A percentile compares a stretch with the other conserved stretches of the same genome.
phyloP scores from a whole-genome alignment of 2,329 filamentous ascomycete genomes.

The Fusarium bulbicola region DNA sequence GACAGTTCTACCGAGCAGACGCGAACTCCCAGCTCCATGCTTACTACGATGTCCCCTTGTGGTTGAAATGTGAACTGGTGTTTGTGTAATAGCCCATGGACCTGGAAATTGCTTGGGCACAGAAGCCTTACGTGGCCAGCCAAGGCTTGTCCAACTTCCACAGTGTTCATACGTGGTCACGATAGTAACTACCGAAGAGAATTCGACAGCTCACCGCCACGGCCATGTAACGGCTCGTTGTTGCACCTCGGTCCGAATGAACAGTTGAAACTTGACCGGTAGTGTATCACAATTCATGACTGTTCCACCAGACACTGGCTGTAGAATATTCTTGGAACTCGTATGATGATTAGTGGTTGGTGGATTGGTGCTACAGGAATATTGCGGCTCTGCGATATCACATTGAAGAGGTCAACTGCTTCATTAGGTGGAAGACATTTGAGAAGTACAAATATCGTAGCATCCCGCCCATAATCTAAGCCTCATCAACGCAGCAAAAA shows the following conservation, averaged over 20 bases:
- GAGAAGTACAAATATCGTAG: neutral
- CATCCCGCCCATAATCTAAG: accelerated
- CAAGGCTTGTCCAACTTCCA: neutral
- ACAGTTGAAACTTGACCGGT: neutral
- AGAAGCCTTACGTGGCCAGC: neutral
- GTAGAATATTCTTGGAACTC: neutral
- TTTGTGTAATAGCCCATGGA: neutral
- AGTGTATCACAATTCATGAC: neutral
- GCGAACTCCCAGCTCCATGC: accelerated
- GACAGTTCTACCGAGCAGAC: neutral
- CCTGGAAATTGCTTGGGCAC: neutral
- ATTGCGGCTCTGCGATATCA: neutral
- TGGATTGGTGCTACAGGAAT: neutral
- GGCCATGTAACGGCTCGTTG: neutral
- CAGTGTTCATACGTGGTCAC: accelerated
- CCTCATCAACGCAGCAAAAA: neutral
- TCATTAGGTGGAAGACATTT: neutral
- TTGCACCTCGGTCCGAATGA: neutral
- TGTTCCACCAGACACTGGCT: neutral
- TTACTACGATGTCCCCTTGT: neutral
- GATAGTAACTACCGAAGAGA: neutral
- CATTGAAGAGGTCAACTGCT: neutral
- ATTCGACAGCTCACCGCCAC: neutral
- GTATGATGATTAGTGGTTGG: neutral
- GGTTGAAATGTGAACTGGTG: neutral